These are phyloP conservation scores for Myrmaecium sp. DNA, from an alignment of 2,329 filamentous ascomycete species.

Conservation along the genomic window DNA sequence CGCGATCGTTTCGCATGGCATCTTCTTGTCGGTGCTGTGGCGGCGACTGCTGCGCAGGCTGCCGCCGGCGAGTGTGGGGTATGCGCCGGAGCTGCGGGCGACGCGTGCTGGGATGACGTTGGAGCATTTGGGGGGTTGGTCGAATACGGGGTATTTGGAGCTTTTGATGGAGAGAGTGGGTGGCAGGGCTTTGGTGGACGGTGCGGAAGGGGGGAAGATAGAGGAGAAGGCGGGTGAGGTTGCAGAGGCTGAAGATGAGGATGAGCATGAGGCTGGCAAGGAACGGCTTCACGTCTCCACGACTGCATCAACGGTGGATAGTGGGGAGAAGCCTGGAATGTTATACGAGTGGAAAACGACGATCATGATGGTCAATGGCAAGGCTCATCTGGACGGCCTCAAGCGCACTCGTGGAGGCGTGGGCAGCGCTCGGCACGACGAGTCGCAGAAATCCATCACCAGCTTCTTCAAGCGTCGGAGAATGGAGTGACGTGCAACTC, in stretches of 20 bases:
- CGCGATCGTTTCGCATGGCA: slow-evolving; percentile 66
- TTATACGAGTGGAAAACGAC: slow-evolving; percentile 27
- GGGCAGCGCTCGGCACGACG: slow-evolving; percentile 60
- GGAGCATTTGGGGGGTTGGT: slow-evolving; percentile 42
- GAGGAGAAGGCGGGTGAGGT: no score
- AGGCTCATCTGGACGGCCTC: slow-evolving; percentile 53
- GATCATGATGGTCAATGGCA: slow-evolving; percentile 49
- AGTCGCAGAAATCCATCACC: slow-evolving; percentile 57
- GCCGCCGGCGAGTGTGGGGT: slow-evolving; percentile 25
- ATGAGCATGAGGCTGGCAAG: no score
- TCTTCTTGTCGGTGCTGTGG: slow-evolving; percentile 58
- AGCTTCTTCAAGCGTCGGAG: slow-evolving; percentile 55
- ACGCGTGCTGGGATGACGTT: slow-evolving; percentile 22
- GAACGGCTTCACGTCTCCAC: no score
- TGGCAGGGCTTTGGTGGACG: no score
- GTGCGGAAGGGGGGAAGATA: no score
- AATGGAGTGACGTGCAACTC: slow-evolving; percentile 12
- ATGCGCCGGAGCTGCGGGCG: slow-evolving; percentile 26
- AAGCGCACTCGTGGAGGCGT: slow-evolving; percentile 72
- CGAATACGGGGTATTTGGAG: slow-evolving; percentile 47
- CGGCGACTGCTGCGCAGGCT: slow-evolving; percentile 42
- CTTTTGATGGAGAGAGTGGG: slow-evolving; percentile 17
- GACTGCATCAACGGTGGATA: no score
- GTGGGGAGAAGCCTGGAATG: slow-evolving; percentile 5
- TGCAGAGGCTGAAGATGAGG: no score